A percentile compares a stretch with the other conserved stretches of the same genome.
Evolutionary conservation across 805 yeast species (phyloP).

Genomic region (Teunomyces cretensis): DNA sequence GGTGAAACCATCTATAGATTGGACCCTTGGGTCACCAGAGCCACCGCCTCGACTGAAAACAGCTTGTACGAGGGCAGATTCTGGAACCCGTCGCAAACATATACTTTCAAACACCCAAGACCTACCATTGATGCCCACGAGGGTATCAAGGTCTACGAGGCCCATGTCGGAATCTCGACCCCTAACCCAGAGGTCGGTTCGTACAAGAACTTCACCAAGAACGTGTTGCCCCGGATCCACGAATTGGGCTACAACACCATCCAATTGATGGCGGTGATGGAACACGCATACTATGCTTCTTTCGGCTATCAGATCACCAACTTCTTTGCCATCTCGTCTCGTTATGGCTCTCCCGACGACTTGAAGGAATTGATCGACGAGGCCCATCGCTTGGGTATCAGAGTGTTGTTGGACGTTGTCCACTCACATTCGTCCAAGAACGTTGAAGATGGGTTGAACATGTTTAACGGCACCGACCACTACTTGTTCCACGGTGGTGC

Average conservation of each 20-base stretch:
- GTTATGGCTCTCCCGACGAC: slow-evolving; percentile 95
- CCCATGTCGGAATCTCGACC: slow-evolving; percentile 92
- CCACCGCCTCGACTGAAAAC: slow-evolving; percentile 64
- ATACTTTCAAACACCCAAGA: slow-evolving; percentile 61
- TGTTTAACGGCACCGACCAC: slow-evolving; percentile 92
- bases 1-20: slow-evolving; percentile 76
- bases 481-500: slow-evolving; percentile 93
- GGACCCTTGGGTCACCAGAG: slow-evolving; percentile 87
- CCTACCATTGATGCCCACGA: slow-evolving; percentile 48
- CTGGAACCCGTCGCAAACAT: slow-evolving; percentile 76
- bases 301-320: slow-evolving; percentile 97
- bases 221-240: slow-evolving; percentile 80
- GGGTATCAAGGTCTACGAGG: slow-evolving; percentile 80
- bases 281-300: slow-evolving; percentile 96
- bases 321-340: slow-evolving; percentile 84
- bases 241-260: slow-evolving; percentile 88
- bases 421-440: slow-evolving; percentile 96
- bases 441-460: slow-evolving; percentile 88
- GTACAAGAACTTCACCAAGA: slow-evolving; percentile 78
- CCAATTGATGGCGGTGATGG: slow-evolving; percentile 98
- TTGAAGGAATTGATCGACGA: slow-evolving; percentile 85
- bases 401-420: slow-evolving; percentile 87
- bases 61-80: slow-evolving; percentile 78
- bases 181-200: slow-evolving; percentile 85
- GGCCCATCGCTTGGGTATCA: slow-evolving; percentile 85